Evolutionary conservation across 2,329 filamentous ascomycete genomes (phyloP).

Genomic region (Cercospora sp.): DNA sequence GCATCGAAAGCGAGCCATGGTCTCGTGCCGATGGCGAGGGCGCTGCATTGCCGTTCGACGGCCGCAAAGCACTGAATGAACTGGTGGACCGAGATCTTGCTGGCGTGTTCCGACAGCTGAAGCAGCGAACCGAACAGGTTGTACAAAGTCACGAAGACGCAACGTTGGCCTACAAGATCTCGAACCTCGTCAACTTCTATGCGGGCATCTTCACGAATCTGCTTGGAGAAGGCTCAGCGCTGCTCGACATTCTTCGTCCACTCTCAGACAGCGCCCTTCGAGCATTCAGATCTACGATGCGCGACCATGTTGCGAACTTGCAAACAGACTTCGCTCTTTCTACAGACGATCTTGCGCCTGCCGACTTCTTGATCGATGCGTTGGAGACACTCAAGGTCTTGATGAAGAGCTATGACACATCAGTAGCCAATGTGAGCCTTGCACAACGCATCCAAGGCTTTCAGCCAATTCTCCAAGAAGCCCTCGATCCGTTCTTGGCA

Average conservation of each 20-base stretch:
- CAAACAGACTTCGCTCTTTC: conserved; percentile 71
- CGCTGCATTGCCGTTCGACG: conserved; percentile 65
- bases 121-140: conserved; percentile 86
- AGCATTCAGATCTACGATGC: conserved; percentile 79
- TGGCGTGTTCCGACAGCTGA: conserved; percentile 78
- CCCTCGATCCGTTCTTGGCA: conserved; percentile 81
- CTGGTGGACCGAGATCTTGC: conserved; percentile 83
- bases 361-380: conserved; percentile 77
- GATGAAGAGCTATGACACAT: conserved; percentile 85
- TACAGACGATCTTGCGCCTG: conserved; percentile 72
- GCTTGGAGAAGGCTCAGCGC: conserved; percentile 66
- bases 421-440: conserved; percentile 58
- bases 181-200: conserved; percentile 89
- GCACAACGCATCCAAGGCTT: conserved; percentile 67
- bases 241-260: conserved; percentile 67
- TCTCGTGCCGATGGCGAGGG: conserved; percentile 55
- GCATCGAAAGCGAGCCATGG: conserved; percentile 83
- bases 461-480: conserved; percentile 70
- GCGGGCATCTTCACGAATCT: conserved; percentile 79
- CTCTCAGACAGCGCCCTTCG: conserved; percentile 76
- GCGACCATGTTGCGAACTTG: conserved; percentile 74
- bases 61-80: conserved; percentile 76
- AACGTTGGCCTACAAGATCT: conserved; percentile 83
- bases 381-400: conserved; percentile 75
- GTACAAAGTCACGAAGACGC: conserved; percentile 90